Evolutionary conservation across 2,329 filamentous ascomycete species (phyloP).

Genomic region (Colletotrichum sp.): DNA sequence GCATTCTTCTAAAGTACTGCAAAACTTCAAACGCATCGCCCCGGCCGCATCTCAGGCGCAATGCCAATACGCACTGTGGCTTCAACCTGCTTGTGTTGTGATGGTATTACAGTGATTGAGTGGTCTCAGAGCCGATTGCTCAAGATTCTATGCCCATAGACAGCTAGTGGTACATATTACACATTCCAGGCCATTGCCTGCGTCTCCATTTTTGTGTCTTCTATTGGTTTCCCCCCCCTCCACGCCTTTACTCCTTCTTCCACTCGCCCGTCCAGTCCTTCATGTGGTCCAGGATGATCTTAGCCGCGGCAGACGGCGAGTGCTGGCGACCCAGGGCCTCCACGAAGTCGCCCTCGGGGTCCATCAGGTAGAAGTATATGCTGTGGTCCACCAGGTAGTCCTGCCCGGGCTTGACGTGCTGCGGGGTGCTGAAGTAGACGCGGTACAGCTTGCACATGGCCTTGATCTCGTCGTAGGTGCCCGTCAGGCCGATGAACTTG

Average conservation of each 20-base stretch:
- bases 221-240: background rate
- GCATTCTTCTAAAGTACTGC: background rate
- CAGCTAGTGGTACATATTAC: slow-evolving; percentile 20
- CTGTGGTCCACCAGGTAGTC: slow-evolving; percentile 98
- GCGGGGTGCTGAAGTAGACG: slow-evolving; percentile 95
- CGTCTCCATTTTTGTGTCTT: background rate
- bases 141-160: slow-evolving; percentile 12
- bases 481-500: slow-evolving; percentile 85
- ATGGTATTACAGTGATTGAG: slow-evolving; percentile 19
- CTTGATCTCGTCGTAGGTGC: slow-evolving; percentile 93
- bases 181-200: background rate
- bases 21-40: background rate
- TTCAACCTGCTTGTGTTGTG: background rate
- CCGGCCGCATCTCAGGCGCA: background rate
- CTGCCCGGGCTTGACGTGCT: slow-evolving; percentile 86
- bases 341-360: slow-evolving; percentile 97
- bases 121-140: slow-evolving; percentile 14
- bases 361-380: slow-evolving; percentile 99
- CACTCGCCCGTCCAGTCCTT: slow-evolving; percentile 56
- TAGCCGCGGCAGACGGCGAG: slow-evolving; percentile 83
- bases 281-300: slow-evolving; percentile 86
- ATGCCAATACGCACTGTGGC: background rate
- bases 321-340: slow-evolving; percentile 96
- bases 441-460: slow-evolving; percentile 93
- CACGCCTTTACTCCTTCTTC: slow-evolving; percentile 9